These are phyloP conservation scores for Ustilago sp. DNA, from an alignment of 1,284 basidiomycete genomes.

Conservation along the genomic window DNA sequence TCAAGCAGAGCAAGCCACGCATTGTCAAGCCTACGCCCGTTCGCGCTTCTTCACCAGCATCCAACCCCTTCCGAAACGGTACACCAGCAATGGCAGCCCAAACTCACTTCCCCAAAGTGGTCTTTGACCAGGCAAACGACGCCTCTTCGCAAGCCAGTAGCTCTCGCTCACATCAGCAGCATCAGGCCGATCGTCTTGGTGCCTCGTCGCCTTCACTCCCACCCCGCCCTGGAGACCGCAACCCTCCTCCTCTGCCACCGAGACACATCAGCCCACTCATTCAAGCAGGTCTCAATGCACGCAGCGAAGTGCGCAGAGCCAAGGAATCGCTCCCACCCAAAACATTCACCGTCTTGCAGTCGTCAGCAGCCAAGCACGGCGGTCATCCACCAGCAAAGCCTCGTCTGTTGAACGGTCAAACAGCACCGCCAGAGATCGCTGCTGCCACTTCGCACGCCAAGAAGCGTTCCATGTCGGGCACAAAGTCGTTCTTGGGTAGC, in stretches of 20 bases:
- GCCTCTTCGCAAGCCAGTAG: constrained; percentile 45
- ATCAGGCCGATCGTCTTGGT: constrained; percentile 42
- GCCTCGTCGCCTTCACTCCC: constrained; percentile 51
- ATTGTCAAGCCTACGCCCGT: constrained; percentile 64
- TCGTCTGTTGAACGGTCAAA: constrained; percentile 59
- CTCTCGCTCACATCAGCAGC: constrained; percentile 38
- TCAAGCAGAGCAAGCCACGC: constrained; percentile 65
- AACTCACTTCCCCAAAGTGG: constrained; percentile 42
- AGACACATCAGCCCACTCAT: constrained; percentile 67
- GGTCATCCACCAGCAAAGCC: constrained; percentile 43
- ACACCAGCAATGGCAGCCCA: constrained; percentile 44
- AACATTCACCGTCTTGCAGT: constrained; percentile 67
- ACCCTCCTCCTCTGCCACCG: constrained; percentile 63
- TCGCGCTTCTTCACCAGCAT: constrained; percentile 54
- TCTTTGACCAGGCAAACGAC: constrained; percentile 43
- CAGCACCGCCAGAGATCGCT: constrained; percentile 52
- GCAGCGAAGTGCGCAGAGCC: constrained; percentile 61
- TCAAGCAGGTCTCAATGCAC: constrained; percentile 67
- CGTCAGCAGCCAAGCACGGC: constrained; percentile 47
- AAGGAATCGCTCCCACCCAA: constrained; percentile 67
- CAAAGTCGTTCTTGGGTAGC: constrained; percentile 39
- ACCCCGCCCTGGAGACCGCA: constrained; percentile 42
- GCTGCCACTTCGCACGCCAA: constrained; percentile 44
- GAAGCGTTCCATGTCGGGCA: constrained; percentile 53
- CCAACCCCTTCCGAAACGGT: constrained; percentile 53